Conservation (phyloP, 2,329 filamentous ascomycete genomes). For the Bretziella fagacearum region DNA sequence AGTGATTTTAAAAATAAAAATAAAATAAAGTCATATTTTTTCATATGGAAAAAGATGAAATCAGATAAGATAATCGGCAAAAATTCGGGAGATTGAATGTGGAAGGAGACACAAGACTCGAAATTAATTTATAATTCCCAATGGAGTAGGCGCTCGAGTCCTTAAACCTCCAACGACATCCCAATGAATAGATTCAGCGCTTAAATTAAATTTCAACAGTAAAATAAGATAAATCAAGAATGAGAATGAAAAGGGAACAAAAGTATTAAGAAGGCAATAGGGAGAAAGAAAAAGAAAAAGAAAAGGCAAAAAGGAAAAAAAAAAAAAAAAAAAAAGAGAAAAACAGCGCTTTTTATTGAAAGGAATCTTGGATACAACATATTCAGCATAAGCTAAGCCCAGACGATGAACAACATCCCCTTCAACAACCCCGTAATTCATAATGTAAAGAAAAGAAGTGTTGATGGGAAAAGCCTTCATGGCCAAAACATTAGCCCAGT, state of each 20-base stretch:
- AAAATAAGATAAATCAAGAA: too few species aligned
- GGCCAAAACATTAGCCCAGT: slow-evolving; percentile 6
- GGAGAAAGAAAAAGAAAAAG: neutral
- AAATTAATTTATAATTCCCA: neutral
- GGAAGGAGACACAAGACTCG: neutral
- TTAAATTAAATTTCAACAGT: too few species aligned
- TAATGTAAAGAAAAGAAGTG: neutral
- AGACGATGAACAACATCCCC: neutral
- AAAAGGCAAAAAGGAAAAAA: neutral
- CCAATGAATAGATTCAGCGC: too few species aligned
- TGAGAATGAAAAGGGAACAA: too few species aligned
- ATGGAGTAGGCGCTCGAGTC: neutral
- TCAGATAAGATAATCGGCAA: neutral
- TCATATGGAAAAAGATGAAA: too few species aligned
- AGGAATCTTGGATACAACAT: neutral
- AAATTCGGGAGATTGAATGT: neutral
- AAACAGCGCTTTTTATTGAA: neutral
- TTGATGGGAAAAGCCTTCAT: neutral
- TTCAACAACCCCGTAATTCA: neutral
- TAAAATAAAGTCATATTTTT: too few species aligned
- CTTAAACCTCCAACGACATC: too few species aligned
- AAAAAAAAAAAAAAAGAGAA: neutral
- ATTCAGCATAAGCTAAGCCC: neutral
- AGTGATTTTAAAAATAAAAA: too few species aligned
- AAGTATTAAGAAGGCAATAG: too few species aligned